Percentiles rank a stretch among this genome's conserved stretches.
These are phyloP conservation scores for Pharus latifolius DNA, from an alignment of 176 grass and related monocot genomes.

Conservation along the genomic window DNA sequence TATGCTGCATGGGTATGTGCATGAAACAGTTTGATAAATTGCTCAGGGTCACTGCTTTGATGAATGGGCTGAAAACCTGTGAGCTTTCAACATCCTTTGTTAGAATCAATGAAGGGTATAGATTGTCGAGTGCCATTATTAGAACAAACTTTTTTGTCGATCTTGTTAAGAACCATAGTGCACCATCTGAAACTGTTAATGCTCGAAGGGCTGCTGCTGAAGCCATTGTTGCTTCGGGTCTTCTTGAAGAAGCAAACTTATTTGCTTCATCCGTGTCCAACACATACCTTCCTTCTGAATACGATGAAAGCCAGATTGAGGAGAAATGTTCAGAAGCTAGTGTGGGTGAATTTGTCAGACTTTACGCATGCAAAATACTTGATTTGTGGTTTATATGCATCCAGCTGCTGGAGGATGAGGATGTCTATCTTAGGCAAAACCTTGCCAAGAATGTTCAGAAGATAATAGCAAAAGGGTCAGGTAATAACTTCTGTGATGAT, in stretches of 20 bases:
- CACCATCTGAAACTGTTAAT: conserved; percentile 68
- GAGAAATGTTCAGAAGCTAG: conserved; percentile 32
- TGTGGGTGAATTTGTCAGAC: conserved; percentile 30
- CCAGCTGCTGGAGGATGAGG: conserved; percentile 93
- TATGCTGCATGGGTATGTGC: conserved; percentile 90
- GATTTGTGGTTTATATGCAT: conserved; percentile 86
- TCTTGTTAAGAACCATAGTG: conserved; percentile 61
- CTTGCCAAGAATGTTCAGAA: conserved; percentile 78
- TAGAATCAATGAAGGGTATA: conserved; percentile 23
- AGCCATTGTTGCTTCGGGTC: conserved; percentile 69
- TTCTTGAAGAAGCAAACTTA: conserved; percentile 52
- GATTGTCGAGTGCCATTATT: conserved; percentile 25
- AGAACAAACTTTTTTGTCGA: conserved; percentile 48
- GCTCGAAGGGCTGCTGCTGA: conserved; percentile 65
- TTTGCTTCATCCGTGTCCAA: conserved; percentile 45
- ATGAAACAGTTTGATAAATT: conserved; percentile 62
- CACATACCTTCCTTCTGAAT: conserved; percentile 24
- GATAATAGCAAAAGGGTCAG: conserved; percentile 42
- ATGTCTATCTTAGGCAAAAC: conserved; percentile 55
- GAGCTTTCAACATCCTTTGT: conserved; percentile 16
- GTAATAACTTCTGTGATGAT: conserved; percentile 41
- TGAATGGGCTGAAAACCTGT: conserved; percentile 10
- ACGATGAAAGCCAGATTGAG: conserved; percentile 19
- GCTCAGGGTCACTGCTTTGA: conserved; percentile 24
- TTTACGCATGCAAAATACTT: conserved; percentile 65